phyloP scores from a whole-genome alignment of 352 stramenopile species.

The Phytopythium litorale region DNA sequence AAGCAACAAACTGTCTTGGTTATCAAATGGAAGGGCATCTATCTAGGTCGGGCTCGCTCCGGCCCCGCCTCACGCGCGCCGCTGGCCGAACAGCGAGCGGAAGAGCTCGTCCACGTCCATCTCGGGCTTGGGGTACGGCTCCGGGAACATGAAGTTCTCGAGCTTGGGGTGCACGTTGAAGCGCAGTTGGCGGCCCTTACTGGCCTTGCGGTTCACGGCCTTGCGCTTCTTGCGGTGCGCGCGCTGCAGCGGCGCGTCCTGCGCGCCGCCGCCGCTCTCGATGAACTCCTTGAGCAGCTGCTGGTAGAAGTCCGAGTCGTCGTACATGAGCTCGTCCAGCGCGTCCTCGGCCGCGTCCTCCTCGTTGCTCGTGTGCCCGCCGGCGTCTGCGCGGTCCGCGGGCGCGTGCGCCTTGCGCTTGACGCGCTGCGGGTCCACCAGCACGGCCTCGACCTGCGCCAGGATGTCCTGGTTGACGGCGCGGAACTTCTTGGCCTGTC shows the following conservation, averaged over 20 bases:
- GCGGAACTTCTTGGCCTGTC: constrained; percentile 84
- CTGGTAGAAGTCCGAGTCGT: constrained; percentile 88
- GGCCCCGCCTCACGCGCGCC: constrained; percentile 23
- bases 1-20: constrained; percentile 5
- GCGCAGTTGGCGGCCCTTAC: constrained; percentile 77
- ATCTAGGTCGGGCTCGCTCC: constrained; percentile 10
- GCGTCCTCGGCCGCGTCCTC: constrained; percentile 35
- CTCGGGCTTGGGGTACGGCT: constrained; percentile 67
- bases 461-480: constrained; percentile 86
- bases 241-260: constrained; percentile 48
- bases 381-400: constrained; percentile 27
- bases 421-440: constrained; percentile 76
- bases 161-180: constrained; percentile 87
- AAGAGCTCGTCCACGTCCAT: constrained; percentile 87
- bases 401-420: constrained; percentile 81
- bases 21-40: constrained; percentile 14
- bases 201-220: constrained; percentile 85
- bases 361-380: constrained; percentile 26
- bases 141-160: constrained; percentile 89
- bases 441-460: constrained; percentile 78
- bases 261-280: constrained; percentile 54
- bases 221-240: constrained; percentile 85
- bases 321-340: constrained; percentile 84
- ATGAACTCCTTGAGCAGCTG: constrained; percentile 89
- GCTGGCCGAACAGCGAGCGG: constrained; percentile 76